phyloP scores from a whole-genome alignment of 352 stramenopile genomes.

The Pythium volutum region DNA sequence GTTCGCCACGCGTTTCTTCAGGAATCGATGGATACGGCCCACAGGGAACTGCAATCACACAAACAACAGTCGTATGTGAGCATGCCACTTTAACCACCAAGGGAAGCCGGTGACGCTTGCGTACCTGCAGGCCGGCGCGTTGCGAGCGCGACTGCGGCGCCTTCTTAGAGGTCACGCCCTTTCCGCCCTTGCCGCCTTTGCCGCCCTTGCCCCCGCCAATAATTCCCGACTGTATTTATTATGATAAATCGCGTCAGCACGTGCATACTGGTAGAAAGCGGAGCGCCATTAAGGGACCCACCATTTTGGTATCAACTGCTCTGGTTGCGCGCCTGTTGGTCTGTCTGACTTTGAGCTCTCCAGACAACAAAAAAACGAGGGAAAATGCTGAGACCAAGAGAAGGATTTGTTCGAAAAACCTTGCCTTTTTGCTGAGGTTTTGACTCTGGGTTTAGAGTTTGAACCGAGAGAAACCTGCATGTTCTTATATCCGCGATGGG shows the following conservation, averaged over 20 bases:
- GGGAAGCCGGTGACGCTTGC: background rate
- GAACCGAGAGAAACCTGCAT: slow-evolving; percentile 14
- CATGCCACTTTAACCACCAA: background rate
- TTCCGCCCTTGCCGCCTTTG: slow-evolving; percentile 99
- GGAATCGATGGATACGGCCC: slow-evolving; percentile 98
- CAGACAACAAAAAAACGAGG: slow-evolving; percentile 14
- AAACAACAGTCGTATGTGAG: background rate
- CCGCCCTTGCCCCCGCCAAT: slow-evolving; percentile 94
- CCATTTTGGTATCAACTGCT: slow-evolving; percentile 11
- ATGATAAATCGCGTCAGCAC: background rate
- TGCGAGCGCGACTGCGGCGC: slow-evolving; percentile 97
- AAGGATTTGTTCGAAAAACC: slow-evolving; percentile 26
- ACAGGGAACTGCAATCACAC: slow-evolving; percentile 94
- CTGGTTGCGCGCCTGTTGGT: slow-evolving; percentile 6
- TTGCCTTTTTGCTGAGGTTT: slow-evolving; percentile 20
- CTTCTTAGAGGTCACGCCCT: slow-evolving; percentile 99
- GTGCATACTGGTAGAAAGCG: background rate
- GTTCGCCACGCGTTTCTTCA: slow-evolving; percentile 98
- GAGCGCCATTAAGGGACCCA: slow-evolving; percentile 1
- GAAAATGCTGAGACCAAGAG: slow-evolving; percentile 14
- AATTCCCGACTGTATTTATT: slow-evolving; percentile 68
- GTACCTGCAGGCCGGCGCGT: slow-evolving; percentile 96
- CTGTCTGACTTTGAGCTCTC: slow-evolving; percentile 25
- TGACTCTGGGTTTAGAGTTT: slow-evolving; percentile 26
- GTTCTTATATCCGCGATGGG: background rate